phyloP scores from a whole-genome alignment of 257 asterid genomes.

The Buddleja alternifolia region DNA sequence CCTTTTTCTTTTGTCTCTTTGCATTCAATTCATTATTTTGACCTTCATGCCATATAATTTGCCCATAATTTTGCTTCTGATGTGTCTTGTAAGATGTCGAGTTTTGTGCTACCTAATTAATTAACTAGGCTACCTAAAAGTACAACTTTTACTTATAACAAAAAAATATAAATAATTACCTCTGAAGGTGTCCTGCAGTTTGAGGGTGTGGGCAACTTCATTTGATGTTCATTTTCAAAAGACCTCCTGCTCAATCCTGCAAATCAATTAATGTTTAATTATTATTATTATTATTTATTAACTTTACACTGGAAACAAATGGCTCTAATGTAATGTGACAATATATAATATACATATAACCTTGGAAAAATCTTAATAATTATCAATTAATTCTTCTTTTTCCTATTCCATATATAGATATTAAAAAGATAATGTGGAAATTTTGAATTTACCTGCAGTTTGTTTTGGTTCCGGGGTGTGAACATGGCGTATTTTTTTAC shows the following conservation, averaged over 20 bases:
- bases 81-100: conserved; percentile 34
- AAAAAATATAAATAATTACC: conserved; percentile 30
- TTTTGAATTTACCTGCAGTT: conserved; percentile 33
- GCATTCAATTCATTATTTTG: conserved; percentile 30
- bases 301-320: no score
- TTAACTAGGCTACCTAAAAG: neutral
- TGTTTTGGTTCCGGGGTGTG: conserved; percentile 27
- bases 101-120: conserved; percentile 28
- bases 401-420: no score
- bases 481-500: conserved; percentile 18
- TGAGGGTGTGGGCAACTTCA: conserved; percentile 35
- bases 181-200: conserved; percentile 41
- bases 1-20: neutral
- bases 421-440: no score
- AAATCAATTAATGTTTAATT: conserved; percentile 6
- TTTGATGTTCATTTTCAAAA: conserved; percentile 42
- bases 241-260: conserved; percentile 46
- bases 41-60: conserved; percentile 38
- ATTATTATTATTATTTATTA: no score
- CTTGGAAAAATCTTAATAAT: no score
- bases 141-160: neutral
- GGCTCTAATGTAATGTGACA: no score
- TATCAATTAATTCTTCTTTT: no score
- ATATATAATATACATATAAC: no score
- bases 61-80: conserved; percentile 44